Evolutionary conservation across 31 red algal genomes (phyloP).

Genomic region (Porphyra umbilicalis): DNA sequence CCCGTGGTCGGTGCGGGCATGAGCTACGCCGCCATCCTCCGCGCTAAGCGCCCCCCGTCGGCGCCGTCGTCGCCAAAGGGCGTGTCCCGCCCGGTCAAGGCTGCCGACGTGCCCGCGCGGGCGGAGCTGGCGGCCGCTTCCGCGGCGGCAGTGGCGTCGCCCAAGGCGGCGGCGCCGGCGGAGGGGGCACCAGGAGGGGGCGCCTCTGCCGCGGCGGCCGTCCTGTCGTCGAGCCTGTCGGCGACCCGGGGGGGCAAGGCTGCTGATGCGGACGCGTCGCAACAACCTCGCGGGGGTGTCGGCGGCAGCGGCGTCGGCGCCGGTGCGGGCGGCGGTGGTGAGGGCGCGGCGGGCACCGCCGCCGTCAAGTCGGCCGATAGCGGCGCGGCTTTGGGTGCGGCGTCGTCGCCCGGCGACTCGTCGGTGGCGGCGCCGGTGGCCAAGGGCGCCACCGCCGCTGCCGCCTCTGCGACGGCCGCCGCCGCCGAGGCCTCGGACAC

Average conservation of each 20-base stretch:
- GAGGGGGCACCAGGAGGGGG: not conserved
- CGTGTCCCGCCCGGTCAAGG: not conserved
- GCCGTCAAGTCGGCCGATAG: no score
- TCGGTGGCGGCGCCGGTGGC: not conserved
- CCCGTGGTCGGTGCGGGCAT: conserved; percentile 7
- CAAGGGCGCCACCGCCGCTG: not conserved
- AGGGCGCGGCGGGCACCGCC: no score
- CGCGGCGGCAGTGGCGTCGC: no score
- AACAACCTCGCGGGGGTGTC: not conserved
- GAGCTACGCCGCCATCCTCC: conserved; percentile 60
- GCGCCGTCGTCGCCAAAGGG: not conserved
- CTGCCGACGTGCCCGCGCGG: not conserved
- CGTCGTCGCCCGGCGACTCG: not conserved
- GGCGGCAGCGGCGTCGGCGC: not conserved
- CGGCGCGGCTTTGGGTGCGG: not conserved
- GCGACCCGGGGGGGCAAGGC: not conserved
- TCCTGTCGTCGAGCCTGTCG: not conserved
- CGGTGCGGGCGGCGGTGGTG: not conserved
- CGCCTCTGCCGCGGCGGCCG: not conserved
- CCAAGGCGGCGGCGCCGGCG: not conserved
- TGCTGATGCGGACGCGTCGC: not conserved
- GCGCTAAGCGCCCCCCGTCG: conserved; percentile 31
- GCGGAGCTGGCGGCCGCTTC: not conserved
- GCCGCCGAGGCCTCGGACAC: not conserved
- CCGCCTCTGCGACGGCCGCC: no score